Base-by-base conservation (phyloP, 2,329 filamentous ascomycete species). In the Ophiosphaerella narmari region DNA sequence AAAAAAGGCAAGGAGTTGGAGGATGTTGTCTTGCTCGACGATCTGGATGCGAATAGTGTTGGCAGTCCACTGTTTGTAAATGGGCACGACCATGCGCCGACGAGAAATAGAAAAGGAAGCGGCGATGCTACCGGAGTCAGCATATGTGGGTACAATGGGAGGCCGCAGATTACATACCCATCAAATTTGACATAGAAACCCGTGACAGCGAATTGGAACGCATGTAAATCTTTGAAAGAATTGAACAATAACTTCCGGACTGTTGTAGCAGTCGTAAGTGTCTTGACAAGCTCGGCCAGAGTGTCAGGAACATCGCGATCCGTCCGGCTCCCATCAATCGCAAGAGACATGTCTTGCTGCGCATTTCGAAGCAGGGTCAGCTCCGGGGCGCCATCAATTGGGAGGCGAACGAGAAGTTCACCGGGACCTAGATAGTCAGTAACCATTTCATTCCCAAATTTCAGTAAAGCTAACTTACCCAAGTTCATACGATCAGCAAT, bases 1-100 rank as follows among this genome's bases (percentile, higher is more conserved):
- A 70, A 96, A 94, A 75, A 96, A 97, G 3, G 87, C 91, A 18
- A 95, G 76, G 26, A 97, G 77, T 70, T 96, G 90, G 18, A 89
- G 74, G 12, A 88, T 82, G 64, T 86, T 89, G 55, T 91, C 89
- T 57, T 88, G 86, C 58, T 85, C 81, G 32, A 96, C 85, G 33
- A 96, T 80, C 69, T 96, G 91, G 7, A 96, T 79, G 32, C 92
- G 85, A 7, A 90, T 90, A 33, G 81, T 82, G n/a, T 81, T 85
- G 2, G 91, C 89, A 67, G 95, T 91, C 90, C 90, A 95, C 72
- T 94, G 94, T 76, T 96, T 96, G 77, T 95, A 89, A 59, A 96
- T 93, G 0, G 90, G 90, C 13, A 96, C 90, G 11, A 96, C 90
- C 87, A 92, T 94, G 59, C 90, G 84, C 41, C 90, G 85, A 26